Evolutionary conservation across 257 asterid species (phyloP).

Genomic region (Solanum sparsipilum): DNA sequence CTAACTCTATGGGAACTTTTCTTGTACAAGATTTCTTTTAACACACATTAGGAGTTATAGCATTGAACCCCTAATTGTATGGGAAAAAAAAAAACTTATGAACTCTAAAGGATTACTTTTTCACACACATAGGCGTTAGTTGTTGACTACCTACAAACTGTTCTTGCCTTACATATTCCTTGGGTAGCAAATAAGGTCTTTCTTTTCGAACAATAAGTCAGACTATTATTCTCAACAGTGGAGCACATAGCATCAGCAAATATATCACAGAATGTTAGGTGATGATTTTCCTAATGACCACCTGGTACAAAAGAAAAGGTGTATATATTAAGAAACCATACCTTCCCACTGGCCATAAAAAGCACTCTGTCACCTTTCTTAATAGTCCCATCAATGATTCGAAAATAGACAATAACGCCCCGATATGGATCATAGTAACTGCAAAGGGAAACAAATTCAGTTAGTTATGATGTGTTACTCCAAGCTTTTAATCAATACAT

Average conservation of each 20-base stretch:
- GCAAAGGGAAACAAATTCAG: slow-evolving; percentile 10
- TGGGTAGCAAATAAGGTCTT: background rate
- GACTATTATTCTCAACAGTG: background rate
- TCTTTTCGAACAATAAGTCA: background rate
- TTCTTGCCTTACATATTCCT: background rate
- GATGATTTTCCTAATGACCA: background rate
- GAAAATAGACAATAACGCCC: slow-evolving; percentile 93
- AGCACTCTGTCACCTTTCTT: slow-evolving; percentile 77
- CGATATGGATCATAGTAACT: slow-evolving; percentile 96
- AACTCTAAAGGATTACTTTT: background rate
- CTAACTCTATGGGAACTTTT: background rate
- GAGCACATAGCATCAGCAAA: background rate
- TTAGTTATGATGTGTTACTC: background rate
- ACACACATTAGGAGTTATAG: background rate
- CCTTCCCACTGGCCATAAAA: slow-evolving; percentile 98
- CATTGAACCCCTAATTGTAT: background rate
- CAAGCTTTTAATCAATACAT: background rate
- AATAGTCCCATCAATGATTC: slow-evolving; percentile 81
- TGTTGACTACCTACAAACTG: background rate
- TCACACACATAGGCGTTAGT: background rate
- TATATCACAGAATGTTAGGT: background rate
- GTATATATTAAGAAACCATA: slow-evolving; percentile 4
- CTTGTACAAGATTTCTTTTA: background rate
- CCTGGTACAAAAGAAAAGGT: background rate
- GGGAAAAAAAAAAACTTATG: background rate